Evolutionary conservation across 2,329 filamentous ascomycete genomes (phyloP), one percentile per base, ranked within the genome.

Genomic region (Epichloe brachyelytri): DNA sequence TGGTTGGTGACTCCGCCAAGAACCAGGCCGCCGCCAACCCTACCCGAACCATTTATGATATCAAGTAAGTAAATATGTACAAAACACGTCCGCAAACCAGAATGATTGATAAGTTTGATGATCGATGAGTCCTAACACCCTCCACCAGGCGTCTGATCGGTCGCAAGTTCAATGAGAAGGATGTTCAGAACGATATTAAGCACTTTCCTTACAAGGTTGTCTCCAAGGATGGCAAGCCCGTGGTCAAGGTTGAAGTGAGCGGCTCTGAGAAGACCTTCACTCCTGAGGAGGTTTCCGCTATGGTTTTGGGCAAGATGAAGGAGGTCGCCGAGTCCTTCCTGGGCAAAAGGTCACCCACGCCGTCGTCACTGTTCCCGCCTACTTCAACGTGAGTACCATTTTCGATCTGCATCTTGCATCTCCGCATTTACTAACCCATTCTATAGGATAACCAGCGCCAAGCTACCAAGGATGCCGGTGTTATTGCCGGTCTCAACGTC

Each of bases 1-100:
- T 98, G 60, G 89, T 98, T 61, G 93, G 93, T 79, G 93, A 98
- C 71, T 88, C 93, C 64, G 89, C 89, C 64, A 95, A 95, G 84
- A 94, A 95, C 76, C 89, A 95, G 78, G 89, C 86, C 65, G 83
- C 86, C 56, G 71, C 82, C 51, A 91, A 91, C 78, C 87, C 86
- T 44, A 72, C 65, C 60, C 80, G 83, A 65, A 91, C 86, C 49
- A 79, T 91, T 66, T 91, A 76, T 65, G 86, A 91, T 65, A 76
- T 89, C 73, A 93, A 91, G 86, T 89, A 72, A 79, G 84, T 75
- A 34, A 39, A 39, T 3, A 45, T 12, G 37, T 20, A 11, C 39
- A 48, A 15, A 17, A 14, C 17, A 34, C 20, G 33, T 49, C 40
- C 40, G 51, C 58, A 46, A 17, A 22, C 17, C 15, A 2, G 26